Evolutionary conservation across 2,329 filamentous ascomycete genomes (phyloP), one percentile per base, ranked within the genome.

Genomic region (Hypoxylon sp.): DNA sequence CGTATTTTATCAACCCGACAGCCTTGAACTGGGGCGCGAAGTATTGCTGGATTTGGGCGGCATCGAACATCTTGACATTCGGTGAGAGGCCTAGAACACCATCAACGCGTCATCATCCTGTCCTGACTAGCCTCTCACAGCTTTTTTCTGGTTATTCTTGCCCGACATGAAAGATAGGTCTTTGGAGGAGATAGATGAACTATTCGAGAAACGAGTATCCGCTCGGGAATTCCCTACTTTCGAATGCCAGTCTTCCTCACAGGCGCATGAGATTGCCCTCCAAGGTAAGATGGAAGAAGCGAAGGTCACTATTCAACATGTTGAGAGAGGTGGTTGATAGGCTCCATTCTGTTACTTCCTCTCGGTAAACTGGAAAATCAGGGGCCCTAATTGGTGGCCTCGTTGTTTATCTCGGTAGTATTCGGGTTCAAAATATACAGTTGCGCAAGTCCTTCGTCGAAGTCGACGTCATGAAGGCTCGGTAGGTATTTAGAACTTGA

Each of bases 1-100:
- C 81, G 5, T 83, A 82, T 64, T 83, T 83, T 61, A 82, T 83
- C 71, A 83, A 82, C 47, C 78, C 80, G 0, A 72, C 71, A 2
- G 66, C 77, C 2, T 71, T 84, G 58, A 77, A 80, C 63, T 83
- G 81, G 81, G 81, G 81, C 0, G 78, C 80, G 0, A 77, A 80
- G 33, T 82, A 83, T 59, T 76, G 80, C 1, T 83, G 78, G 60
- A 80, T 84, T 17, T 83, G 81, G 81, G 69, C 71, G 3, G 74
- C 64, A 3, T 72, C 74, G 6, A 74, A 74, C 52, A 47, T 54
- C n/a, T 19, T 74, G 6, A 74, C 72, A 2, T 72, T 73, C 53
- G 50, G 71, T 72, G 59, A 69, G 70, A 17, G 11, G 17, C 19
- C 31, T 26, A 2, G 22, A 10, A 52, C 26, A 14, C 33, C 8